These are phyloP conservation scores for Cantharellus anzutake DNA, from an alignment of 768 basidiomycete genomes.

Conservation along the genomic window DNA sequence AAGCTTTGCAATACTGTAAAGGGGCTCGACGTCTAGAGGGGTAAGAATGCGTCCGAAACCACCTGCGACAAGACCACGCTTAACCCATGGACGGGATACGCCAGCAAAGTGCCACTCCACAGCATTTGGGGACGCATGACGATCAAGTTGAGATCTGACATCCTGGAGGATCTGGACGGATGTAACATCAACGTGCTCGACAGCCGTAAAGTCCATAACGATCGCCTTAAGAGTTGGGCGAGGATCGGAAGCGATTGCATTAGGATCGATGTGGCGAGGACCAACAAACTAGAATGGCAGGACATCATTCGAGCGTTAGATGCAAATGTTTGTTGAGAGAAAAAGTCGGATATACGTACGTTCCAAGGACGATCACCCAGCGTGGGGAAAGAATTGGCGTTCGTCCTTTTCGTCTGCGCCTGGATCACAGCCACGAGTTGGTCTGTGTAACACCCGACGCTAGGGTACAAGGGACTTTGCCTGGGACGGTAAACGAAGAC, in stretches of 20 bases:
- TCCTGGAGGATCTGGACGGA: constrained; percentile 84
- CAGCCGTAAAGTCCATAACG: constrained; percentile 76
- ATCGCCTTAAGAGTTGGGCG: constrained; percentile 44
- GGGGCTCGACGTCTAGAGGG: constrained; percentile 15
- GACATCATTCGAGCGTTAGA: background rate
- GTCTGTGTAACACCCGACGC: constrained; percentile 47
- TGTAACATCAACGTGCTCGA: constrained; percentile 83
- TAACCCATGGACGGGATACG: constrained; percentile 84
- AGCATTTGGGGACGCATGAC: constrained; percentile 31
- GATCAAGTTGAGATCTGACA: constrained; percentile 68
- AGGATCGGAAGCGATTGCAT: constrained; percentile 2
- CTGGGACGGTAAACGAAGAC: constrained; percentile 83
- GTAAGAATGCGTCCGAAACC: constrained; percentile 54
- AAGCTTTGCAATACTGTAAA: constrained; percentile 7
- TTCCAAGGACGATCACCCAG: constrained; percentile 83
- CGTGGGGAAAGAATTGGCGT: constrained; percentile 43
- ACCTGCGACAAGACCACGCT: constrained; percentile 71
- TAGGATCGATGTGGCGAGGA: constrained; percentile 23
- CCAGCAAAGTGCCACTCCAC: constrained; percentile 85
- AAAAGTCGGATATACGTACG: constrained; percentile 22
- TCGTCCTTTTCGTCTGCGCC: constrained; percentile 51
- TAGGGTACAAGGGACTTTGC: constrained; percentile 79
- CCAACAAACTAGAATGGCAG: constrained; percentile 27
- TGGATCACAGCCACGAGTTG: constrained; percentile 69
- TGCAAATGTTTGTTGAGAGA: background rate